These are phyloP conservation scores for Pseudopyrenochaeta lycopersici DNA, from an alignment of 2,329 filamentous ascomycete species.

Conservation along the genomic window DNA sequence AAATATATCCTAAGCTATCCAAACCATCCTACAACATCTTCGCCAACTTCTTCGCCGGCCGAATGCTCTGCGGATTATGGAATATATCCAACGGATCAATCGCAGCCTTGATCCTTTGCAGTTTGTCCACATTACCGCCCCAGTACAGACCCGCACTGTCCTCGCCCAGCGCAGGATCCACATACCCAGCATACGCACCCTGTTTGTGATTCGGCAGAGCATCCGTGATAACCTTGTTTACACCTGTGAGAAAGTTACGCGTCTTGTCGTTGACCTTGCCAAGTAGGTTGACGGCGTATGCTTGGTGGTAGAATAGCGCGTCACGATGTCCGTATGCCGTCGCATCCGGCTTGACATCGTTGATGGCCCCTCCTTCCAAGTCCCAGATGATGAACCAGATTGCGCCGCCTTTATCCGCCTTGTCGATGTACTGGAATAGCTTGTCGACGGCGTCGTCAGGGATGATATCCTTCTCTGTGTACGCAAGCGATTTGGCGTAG, in stretches of 20 bases:
- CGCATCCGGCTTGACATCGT: slow-evolving; percentile 40
- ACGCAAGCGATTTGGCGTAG: slow-evolving; percentile 47
- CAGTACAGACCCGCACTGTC: slow-evolving; percentile 59
- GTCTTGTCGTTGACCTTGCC: slow-evolving; percentile 46
- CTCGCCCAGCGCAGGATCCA: slow-evolving; percentile 57
- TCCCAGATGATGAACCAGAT: slow-evolving; percentile 49
- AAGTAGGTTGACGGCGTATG: slow-evolving; percentile 48
- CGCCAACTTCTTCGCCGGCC: slow-evolving; percentile 21
- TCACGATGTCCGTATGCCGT: slow-evolving; percentile 46
- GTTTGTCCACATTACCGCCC: slow-evolving; percentile 44
- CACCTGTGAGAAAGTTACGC: slow-evolving; percentile 50
- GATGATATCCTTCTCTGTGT: slow-evolving; percentile 42
- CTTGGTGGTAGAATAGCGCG: slow-evolving; percentile 46
- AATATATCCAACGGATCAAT: slow-evolving; percentile 52
- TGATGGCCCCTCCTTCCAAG: slow-evolving; percentile 44
- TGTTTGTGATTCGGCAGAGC: slow-evolving; percentile 43
- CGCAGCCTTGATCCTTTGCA: slow-evolving; percentile 50
- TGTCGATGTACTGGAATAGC: slow-evolving; percentile 44
- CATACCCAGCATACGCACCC: slow-evolving; percentile 63
- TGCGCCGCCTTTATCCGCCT: slow-evolving; percentile 40
- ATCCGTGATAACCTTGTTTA: slow-evolving; percentile 50
- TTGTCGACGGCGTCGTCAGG: slow-evolving; percentile 40
- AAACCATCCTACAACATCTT: background rate
- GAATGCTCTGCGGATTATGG: slow-evolving; percentile 47
- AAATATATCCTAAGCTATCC: background rate